Evolutionary conservation across 2,329 filamentous ascomycete genomes (phyloP).

Genomic region (Leptosphaerulina australis): DNA sequence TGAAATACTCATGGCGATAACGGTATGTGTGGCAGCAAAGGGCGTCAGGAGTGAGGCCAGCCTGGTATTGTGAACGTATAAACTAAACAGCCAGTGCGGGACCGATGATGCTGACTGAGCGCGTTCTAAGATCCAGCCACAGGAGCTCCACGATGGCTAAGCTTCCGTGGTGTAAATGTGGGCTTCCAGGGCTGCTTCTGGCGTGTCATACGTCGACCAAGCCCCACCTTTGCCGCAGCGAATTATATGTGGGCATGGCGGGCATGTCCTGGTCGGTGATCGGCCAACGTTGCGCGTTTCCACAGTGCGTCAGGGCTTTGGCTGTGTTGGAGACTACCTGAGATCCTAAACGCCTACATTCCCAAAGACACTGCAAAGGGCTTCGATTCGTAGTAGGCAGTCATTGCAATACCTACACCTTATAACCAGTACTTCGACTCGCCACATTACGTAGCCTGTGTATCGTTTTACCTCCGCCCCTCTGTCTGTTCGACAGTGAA

Average conservation of each 20-base stretch:
- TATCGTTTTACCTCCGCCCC: conserved; percentile 4
- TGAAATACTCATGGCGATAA: background rate
- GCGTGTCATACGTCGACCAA: conserved; percentile 1
- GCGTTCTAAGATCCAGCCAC: background rate
- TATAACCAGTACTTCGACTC: background rate
- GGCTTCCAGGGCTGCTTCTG: background rate
- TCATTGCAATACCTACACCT: background rate
- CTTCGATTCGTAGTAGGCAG: background rate
- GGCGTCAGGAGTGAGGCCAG: background rate
- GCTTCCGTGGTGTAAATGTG: background rate
- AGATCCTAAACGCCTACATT: background rate
- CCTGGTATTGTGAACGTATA: background rate
- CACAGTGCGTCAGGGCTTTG: conserved; percentile 1
- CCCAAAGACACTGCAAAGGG: background rate
- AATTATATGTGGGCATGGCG: background rate
- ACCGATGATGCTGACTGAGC: conserved; percentile 17
- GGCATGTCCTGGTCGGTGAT: conserved; percentile 8
- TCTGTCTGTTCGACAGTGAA: conserved; percentile 1
- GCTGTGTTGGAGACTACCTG: background rate
- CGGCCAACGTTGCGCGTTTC: conserved; percentile 1
- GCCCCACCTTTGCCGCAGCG: background rate
- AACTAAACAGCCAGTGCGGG: conserved; percentile 5
- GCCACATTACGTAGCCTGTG: background rate
- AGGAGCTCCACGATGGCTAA: background rate
- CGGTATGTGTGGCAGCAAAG: background rate